phyloP scores from a whole-genome alignment of 352 stramenopile species.

The Pythium periplocum region DNA sequence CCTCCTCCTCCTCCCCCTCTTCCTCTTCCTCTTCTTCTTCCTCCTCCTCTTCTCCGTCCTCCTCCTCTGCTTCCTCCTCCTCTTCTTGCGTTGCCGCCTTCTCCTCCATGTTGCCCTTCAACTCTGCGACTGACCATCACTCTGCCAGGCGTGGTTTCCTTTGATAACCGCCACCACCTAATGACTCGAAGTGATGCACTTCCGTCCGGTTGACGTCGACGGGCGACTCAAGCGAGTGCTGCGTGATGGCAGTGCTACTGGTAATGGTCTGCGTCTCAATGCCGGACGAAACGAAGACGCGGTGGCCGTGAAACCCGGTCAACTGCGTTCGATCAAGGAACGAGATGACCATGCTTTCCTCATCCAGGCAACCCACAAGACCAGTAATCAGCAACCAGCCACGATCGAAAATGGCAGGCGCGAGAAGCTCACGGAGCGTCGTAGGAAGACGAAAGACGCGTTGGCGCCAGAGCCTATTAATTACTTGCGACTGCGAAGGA shows the following conservation, averaged over 20 bases:
- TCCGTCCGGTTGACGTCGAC: neutral
- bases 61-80: constrained; percentile 17
- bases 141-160: neutral
- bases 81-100: constrained; percentile 6
- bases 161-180: neutral
- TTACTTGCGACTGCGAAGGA: constrained; percentile 61
- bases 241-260: too few species aligned
- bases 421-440: neutral
- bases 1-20: constrained; percentile 7
- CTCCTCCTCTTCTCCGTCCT: constrained; percentile 18
- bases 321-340: constrained; percentile 11
- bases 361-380: constrained; percentile 6
- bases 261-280: too few species aligned
- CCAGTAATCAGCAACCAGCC: constrained; percentile 2
- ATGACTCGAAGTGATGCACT: neutral
- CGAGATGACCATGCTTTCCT: neutral
- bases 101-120: neutral
- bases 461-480: constrained; percentile 43
- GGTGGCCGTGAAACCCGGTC: constrained; percentile 9
- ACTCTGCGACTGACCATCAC: neutral
- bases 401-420: neutral
- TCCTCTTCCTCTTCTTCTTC: constrained; percentile 18
- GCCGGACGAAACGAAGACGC: neutral
- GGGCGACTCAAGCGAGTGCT: too few species aligned
- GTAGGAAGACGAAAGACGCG: neutral